Base-by-base conservation (phyloP, 1,284 basidiomycete genomes). In the Bjerkandera adusta region DNA sequence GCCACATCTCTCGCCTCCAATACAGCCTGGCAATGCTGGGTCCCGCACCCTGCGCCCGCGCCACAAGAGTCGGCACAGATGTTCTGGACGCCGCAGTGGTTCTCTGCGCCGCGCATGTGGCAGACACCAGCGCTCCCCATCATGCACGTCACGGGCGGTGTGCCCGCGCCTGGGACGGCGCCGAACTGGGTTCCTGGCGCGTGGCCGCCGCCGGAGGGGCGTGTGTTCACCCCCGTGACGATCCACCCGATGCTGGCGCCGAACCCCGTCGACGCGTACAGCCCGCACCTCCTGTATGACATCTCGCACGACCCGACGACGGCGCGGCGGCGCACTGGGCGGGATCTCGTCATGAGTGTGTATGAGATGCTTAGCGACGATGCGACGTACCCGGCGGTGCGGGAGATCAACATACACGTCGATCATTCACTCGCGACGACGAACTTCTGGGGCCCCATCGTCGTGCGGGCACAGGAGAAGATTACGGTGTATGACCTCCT, bases 261-360 rank as follows among this genome's bases (percentile, higher is more conserved):
- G 13, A 47, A 47, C 39, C 43, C 43, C 25, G 18, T 36, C 34
- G 26, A 25, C 12, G 12, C 30, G 20, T 35, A 25, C n/a, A 20
- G 20, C 12, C 45, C 45, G 27, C 45, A 40, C 20, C 26, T 47
- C 20, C 25, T 34, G 13, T 47, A 39, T 37, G 45, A 47, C 32
- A 13, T 47, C 18, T 36, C 38, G 4, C 37, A 47, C 15, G 25
- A 35, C 21, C 45, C 33, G 22, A 11, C 37, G 21, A 33, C 30
- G 30, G 30, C 25, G 40, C 41, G 26, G 45, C 45, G 36, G 16
- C 10, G 41, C 21, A 47, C 45, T 11, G 45, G 45, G 24, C 37
- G 39, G 20, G 24, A 42, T 21, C 45, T 47, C 33, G 37, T 40
- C 21, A 21, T 42, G 15, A 21, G 30, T 10, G 20, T 36, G 15